Conservation (phyloP, 371 early-diverging fungal genomes). For the Dichotomocladium elegans region DNA sequence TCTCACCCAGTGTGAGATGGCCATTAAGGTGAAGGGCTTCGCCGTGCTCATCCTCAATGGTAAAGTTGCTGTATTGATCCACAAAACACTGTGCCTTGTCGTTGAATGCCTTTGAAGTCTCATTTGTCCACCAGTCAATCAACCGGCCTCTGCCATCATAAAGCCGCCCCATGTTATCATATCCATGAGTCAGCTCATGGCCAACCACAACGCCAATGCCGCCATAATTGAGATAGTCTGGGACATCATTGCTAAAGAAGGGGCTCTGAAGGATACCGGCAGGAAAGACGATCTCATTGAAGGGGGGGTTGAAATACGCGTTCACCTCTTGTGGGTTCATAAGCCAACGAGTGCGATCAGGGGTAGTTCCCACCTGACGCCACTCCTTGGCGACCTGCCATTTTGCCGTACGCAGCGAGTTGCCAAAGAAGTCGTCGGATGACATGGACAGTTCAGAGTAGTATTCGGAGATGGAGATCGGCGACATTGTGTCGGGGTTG, state of each 20-base stretch:
- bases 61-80: conserved; percentile 55
- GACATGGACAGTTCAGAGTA: conserved; percentile 33
- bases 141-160: too few relatives aligned
- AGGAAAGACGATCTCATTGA: conserved; percentile 44
- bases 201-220: conserved; percentile 8
- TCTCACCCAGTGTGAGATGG: conserved; percentile 63
- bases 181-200: conserved; percentile 40
- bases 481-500: conserved; percentile 33
- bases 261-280: conserved; percentile 51
- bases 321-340: conserved; percentile 35
- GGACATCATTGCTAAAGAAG: conserved; percentile 41
- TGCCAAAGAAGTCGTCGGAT: conserved; percentile 41
- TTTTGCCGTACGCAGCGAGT: conserved; percentile 21
- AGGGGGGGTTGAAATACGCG: too few relatives aligned
- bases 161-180: too few relatives aligned
- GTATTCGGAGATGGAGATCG: conserved; percentile 39
- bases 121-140: conserved; percentile 69
- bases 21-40: conserved; percentile 49
- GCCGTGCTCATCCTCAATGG: conserved; percentile 40
- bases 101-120: conserved; percentile 48
- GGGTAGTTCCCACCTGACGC: conserved; percentile 14
- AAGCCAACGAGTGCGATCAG: conserved; percentile 45
- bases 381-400: conserved; percentile 25
- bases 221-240: conserved; percentile 19
- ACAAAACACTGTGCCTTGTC: conserved; percentile 55